A percentile compares a stretch with the other conserved stretches of the same genome.
Evolutionary conservation across 306 rosid species (phyloP).

Genomic region (Myrica gale): DNA sequence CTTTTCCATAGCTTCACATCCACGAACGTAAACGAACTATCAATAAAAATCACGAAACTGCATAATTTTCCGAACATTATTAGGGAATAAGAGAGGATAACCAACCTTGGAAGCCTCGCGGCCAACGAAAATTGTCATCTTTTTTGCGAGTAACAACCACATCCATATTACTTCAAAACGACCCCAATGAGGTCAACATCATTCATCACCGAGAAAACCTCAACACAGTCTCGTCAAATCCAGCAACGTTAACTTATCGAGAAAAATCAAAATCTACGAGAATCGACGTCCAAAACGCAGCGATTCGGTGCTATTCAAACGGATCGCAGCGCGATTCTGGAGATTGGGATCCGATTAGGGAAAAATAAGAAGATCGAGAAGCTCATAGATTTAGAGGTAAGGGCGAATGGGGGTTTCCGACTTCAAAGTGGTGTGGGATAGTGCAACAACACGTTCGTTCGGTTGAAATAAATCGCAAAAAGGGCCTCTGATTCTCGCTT

Average conservation of each 20-base stretch:
- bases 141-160: slow-evolving; percentile 48
- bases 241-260: slow-evolving; percentile 1
- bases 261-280: not conserved
- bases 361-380: slow-evolving; percentile 32
- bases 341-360: slow-evolving; percentile 21
- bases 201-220: slow-evolving; percentile 28
- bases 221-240: slow-evolving; percentile 29
- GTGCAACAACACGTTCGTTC: too few relatives aligned
- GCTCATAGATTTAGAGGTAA: not conserved
- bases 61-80: slow-evolving; percentile 7
- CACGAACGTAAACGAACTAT: slow-evolving; percentile 20
- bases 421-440: not conserved
- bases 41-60: slow-evolving; percentile 27
- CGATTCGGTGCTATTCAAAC: not conserved
- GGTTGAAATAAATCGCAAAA: not conserved
- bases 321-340: not conserved
- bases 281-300: slow-evolving; percentile 25
- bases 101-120: slow-evolving; percentile 94
- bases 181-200: slow-evolving; percentile 57
- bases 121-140: slow-evolving; percentile 87
- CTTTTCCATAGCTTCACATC: slow-evolving; percentile 61
- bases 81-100: slow-evolving; percentile 19
- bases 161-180: slow-evolving; percentile 83
- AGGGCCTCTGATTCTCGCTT: slow-evolving; percentile 26
- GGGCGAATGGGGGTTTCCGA: not conserved